Evolutionary conservation across 2,329 filamentous ascomycete genomes (phyloP), one percentile per base, ranked within the genome.

Genomic region (Chalara sp.): DNA sequence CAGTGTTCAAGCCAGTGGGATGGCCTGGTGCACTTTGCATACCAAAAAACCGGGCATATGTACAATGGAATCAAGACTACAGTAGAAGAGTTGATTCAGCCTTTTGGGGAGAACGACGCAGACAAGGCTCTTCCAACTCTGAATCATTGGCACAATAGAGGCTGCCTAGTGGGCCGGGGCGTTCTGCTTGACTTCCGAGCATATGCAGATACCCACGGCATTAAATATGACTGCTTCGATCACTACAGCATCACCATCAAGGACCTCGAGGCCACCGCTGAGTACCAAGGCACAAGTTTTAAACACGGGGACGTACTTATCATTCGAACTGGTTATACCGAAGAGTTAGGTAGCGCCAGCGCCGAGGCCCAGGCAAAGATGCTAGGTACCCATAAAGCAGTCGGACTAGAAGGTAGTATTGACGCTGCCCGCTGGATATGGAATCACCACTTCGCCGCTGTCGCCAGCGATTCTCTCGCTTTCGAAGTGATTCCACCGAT

Each of bases 121-220:
- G 4, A 58, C 63, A 12, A 63, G 61, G 12, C 60, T 59, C 8
- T 52, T 55, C 45, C 49, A 58, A 31, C 30, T 51, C 50, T 41
- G 28, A 54, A 63, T 39, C 31, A 52, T 44, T 51, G 50, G 49
- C 43, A 51, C 60, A 72, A 53, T 5, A 42, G 53, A 0, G 54
- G 56, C 46, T 78, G 77, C 11, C 79, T 81, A 43, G 75, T 79
- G 0, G 78, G 76, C n/a, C 67, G 78, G 0, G 78, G 74, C 1
- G 67, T 81, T 1, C 61, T 81, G 12, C 61, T 81, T 33, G 78
- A 80, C 57, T 74, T 75, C 53, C 70, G 72, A 56, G 62, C 71
- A 6, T 56, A 67, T 8, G 62, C 68, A 10, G 65, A 71, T 32
- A 58, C 61, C 61, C 49, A 57, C 39, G 46, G 48, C 4, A 58